Percentiles rank a stretch among this genome's conserved stretches.
Conservation (phyloP, 768 basidiomycete species). For the Thelephora aurantiotincta region DNA sequence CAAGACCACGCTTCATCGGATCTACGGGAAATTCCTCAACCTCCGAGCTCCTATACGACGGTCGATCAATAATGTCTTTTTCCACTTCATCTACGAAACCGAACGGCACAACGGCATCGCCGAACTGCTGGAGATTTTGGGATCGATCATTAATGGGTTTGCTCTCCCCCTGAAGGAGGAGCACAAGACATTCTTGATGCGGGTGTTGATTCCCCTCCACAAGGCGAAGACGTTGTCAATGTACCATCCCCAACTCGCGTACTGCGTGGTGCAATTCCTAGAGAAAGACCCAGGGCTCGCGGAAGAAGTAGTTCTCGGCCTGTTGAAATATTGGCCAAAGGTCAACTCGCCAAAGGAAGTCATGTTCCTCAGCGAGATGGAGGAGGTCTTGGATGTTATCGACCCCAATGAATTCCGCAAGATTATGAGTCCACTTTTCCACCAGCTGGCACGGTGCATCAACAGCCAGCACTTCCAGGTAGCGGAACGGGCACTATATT, state of each 20-base stretch:
- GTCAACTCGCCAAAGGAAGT: constrained; percentile 99
- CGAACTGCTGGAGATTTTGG: constrained; percentile 93
- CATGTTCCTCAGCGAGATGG: constrained; percentile 99
- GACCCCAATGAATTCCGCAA: constrained; percentile 94
- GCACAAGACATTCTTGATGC: constrained; percentile 94
- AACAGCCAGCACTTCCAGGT: constrained; percentile 99
- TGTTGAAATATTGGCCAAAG: constrained; percentile 98
- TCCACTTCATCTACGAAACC: constrained; percentile 97
- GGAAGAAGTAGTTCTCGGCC: constrained; percentile 90
- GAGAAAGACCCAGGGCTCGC: constrained; percentile 90
- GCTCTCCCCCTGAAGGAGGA: constrained; percentile 96
- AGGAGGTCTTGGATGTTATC: constrained; percentile 97
- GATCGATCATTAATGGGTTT: constrained; percentile 99
- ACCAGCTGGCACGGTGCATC: constrained; percentile 91
- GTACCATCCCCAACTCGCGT: constrained; percentile 98
- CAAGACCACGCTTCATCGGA: constrained; percentile 96
- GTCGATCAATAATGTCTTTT: constrained; percentile 99
- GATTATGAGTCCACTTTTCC: constrained; percentile 85
- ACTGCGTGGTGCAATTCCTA: constrained; percentile 97
- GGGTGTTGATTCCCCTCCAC: constrained; percentile 89
- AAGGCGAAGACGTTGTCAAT: constrained; percentile 96
- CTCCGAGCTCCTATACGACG: constrained; percentile 96
- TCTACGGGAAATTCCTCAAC: constrained; percentile 99
- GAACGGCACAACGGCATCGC: constrained; percentile 99
- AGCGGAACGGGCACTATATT: constrained; percentile 89